Conservation (phyloP, 176 grass and related monocot species). For the Oryza brachyantha region DNA sequence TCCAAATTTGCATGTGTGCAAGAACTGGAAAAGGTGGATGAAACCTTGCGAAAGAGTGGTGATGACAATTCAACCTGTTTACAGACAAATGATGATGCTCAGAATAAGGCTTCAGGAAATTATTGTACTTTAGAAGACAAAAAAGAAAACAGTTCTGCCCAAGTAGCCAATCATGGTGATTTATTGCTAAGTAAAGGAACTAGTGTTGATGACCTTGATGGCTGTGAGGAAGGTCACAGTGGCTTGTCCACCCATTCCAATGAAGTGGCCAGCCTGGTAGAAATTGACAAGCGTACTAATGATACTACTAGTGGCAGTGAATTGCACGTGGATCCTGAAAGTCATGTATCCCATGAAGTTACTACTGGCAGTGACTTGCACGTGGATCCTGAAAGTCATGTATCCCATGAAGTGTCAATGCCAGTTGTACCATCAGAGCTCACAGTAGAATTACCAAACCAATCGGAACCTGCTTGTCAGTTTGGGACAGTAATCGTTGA, state of each 20-base stretch:
- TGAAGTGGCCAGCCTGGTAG: neutral
- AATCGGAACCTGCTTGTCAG: constrained; percentile 20
- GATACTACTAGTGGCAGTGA: constrained; percentile 18
- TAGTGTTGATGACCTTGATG: constrained; percentile 13
- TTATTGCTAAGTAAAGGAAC: neutral
- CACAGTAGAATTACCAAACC: neutral
- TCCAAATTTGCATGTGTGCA: neutral
- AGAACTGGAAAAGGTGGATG: constrained; percentile 8
- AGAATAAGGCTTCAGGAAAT: neutral
- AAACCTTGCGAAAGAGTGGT: neutral
- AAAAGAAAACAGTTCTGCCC: constrained; percentile 25
- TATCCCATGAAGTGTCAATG: constrained; percentile 17
- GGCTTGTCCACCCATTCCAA: neutral
- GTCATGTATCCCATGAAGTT: constrained; percentile 24
- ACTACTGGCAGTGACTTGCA: constrained; percentile 13
- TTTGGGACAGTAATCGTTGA: constrained; percentile 8
- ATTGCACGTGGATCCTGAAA: constrained; percentile 11
- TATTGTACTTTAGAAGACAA: constrained; percentile 7
- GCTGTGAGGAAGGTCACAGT: constrained; percentile 2
- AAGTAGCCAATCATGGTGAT: constrained; percentile 6
- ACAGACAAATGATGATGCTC: constrained; percentile 22
- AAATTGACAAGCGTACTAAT: constrained; percentile 1
- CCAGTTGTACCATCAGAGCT: constrained; percentile 3
- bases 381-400: constrained; percentile 9
- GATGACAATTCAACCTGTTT: neutral